phyloP scores from a whole-genome alignment of 805 yeast species.

The Jamesozyma piceae region DNA sequence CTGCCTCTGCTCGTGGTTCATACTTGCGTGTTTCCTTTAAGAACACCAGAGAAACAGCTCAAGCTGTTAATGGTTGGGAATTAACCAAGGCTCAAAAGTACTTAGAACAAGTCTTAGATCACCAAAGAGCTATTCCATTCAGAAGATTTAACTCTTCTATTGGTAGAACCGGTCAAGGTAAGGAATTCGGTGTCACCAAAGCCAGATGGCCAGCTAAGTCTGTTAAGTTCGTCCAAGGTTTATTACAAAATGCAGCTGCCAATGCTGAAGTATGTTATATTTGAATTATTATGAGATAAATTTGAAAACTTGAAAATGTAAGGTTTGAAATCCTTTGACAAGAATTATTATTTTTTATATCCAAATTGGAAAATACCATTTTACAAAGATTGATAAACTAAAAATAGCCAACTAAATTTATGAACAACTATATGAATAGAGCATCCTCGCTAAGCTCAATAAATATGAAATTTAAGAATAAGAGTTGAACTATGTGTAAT shows the following conservation, averaged over 20 bases:
- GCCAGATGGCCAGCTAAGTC: conserved; percentile 99
- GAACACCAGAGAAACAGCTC: conserved; percentile 99
- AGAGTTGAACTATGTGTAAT: no score
- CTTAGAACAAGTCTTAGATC: conserved; percentile 92
- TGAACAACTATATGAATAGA: no score
- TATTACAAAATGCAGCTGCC: conserved; percentile 94
- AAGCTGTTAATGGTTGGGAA: conserved; percentile 97
- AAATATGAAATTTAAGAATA: no score
- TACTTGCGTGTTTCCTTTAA: conserved; percentile 98
- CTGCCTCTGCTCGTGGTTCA: conserved; percentile 98
- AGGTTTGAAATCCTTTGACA: neutral
- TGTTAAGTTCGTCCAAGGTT: conserved; percentile 88
- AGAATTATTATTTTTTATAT: neutral
- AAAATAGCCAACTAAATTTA: no score
- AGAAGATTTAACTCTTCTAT: conserved; percentile 93
- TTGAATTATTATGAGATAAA: neutral
- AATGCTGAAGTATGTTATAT: conserved; percentile 72
- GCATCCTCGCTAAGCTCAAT: no score
- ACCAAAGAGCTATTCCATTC: conserved; percentile 99
- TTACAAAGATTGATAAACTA: no score
- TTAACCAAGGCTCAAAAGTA: conserved; percentile 90
- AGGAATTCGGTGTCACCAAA: conserved; percentile 98
- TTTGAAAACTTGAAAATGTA: neutral
- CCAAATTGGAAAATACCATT: no score
- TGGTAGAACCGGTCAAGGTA: conserved; percentile 99